Conservation (phyloP, 225 moss, liverwort and hornwort species). For the Antitrichia curtipendula region DNA sequence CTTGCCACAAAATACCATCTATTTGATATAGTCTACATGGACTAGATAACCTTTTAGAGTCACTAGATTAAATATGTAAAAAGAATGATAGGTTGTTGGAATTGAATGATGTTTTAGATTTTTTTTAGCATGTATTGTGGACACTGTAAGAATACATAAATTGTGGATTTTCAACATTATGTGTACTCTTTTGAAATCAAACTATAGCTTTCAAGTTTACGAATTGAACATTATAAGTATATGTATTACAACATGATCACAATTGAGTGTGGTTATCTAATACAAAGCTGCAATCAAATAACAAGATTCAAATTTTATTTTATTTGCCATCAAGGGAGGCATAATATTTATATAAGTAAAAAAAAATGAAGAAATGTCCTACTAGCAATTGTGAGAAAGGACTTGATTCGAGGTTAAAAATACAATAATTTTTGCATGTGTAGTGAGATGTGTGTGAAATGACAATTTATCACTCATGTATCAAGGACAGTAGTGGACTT, state of each 20-base stretch:
- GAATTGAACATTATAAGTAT: background rate
- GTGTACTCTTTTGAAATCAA: background rate
- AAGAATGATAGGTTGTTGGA: background rate
- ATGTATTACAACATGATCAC: background rate
- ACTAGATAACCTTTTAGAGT: background rate
- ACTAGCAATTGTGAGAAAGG: background rate
- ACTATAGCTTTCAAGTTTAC: accelerated
- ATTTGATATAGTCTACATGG: background rate
- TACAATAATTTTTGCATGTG: background rate
- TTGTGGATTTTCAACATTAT: background rate
- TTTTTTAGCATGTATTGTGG: background rate
- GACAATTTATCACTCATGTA: background rate
- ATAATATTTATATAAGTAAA: background rate
- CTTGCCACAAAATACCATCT: background rate
- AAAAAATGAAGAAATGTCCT: background rate
- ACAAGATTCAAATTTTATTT: background rate
- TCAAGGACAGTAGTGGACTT: no score
- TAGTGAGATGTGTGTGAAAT: background rate
- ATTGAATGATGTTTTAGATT: background rate
- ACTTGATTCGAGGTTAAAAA: accelerated
- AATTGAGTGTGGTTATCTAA: background rate
- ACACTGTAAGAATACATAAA: accelerated
- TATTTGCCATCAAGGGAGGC: background rate
- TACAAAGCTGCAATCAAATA: background rate
- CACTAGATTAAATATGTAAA: background rate